Base-by-base conservation (phyloP, 2,329 filamentous ascomycete species). In the Xylariaceae sp. region DNA sequence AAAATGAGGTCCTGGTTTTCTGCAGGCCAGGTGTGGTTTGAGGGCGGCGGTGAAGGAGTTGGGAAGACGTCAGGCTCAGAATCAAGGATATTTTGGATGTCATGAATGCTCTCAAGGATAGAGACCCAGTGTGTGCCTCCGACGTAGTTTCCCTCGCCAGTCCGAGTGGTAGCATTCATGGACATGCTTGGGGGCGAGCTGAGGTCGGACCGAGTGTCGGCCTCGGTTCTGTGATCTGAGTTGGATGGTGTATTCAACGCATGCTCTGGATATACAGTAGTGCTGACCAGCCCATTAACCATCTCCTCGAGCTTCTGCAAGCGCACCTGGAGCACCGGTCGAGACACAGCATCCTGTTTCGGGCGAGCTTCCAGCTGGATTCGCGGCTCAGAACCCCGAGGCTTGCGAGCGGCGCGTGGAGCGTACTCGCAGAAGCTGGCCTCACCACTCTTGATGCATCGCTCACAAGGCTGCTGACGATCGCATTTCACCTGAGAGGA, bases 401-500 rank as follows among this genome's bases (percentile, higher is more conserved):
- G 46, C 57, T 68, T 69, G 43, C 70, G 68, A 40, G 66, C 61
- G 40, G 65, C 63, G 41, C 70, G 69, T 26, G 66, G 63, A n/a
- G 71, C 72, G 63, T 73, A 72, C 48, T 67, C 67, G 58, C 72
- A 75, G 44, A 68, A 67, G 26, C 63, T 65, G 36, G 65, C 68
- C 57, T 72, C 68, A 35, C 70, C 71, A 47, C 69, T 72, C 58
- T 72, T 73, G 35, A 70, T 57, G 52, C 73, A 75, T 53, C 73
- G 67, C 46, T 69, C 68, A 62, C 72, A 75, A n/a, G 72, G 73
- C 37, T 70, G 64, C 44, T 70, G 65, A 30, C 73, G 70, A 53
- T 74, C 72, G 60, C 73, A 75, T 69, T 73, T 74, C 39, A 72
- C 67, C 63, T 67, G 44, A 29, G 8, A 36, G 47, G 20, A 40